These are phyloP conservation scores for Hyaloscypha variabilis DNA, from an alignment of 495 filamentous ascomycete genomes.

Conservation along the genomic window DNA sequence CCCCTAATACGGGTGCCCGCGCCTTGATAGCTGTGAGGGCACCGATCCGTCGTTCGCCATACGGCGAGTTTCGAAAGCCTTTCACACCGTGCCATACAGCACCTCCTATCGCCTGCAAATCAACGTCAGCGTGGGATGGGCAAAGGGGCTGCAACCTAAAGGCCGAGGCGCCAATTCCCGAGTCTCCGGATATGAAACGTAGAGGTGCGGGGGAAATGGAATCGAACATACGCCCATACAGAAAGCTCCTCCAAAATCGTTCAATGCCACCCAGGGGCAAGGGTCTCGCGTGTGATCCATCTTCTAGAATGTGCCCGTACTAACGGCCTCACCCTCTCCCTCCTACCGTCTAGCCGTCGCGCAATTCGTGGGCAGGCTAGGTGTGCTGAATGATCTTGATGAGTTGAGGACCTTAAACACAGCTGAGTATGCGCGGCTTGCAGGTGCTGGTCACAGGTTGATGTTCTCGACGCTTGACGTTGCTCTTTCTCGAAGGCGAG, in stretches of 20 bases:
- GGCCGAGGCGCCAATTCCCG: background rate
- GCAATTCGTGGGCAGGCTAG: background rate
- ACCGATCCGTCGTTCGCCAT: slow-evolving; percentile 94
- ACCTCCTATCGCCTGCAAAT: slow-evolving; percentile 79
- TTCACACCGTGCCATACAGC: slow-evolving; percentile 98
- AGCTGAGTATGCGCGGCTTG: background rate
- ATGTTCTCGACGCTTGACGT: background rate
- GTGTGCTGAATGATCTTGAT: background rate
- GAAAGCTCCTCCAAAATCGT: slow-evolving; percentile 97
- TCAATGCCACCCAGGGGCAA: slow-evolving; percentile 94
- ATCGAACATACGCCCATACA: slow-evolving; percentile 82
- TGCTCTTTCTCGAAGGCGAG: background rate
- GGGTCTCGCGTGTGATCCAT: slow-evolving; percentile 89
- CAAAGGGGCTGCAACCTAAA: background rate
- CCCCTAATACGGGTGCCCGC: slow-evolving; percentile 90
- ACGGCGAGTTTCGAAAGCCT: slow-evolving; percentile 84
- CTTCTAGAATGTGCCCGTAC: slow-evolving; percentile 27
- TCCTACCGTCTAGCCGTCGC: background rate
- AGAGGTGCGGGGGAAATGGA: slow-evolving; percentile 9
- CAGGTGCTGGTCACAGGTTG: background rate
- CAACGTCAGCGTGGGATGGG: slow-evolving; percentile 5
- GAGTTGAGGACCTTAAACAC: background rate
- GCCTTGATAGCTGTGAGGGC: slow-evolving; percentile 97
- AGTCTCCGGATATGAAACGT: background rate
- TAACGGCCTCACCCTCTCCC: background rate